Percentiles rank a stretch among this genome's conserved stretches.
Evolutionary conservation across 2,329 filamentous ascomycete genomes (phyloP).

Genomic region (Ophiocordyceps robertsii): DNA sequence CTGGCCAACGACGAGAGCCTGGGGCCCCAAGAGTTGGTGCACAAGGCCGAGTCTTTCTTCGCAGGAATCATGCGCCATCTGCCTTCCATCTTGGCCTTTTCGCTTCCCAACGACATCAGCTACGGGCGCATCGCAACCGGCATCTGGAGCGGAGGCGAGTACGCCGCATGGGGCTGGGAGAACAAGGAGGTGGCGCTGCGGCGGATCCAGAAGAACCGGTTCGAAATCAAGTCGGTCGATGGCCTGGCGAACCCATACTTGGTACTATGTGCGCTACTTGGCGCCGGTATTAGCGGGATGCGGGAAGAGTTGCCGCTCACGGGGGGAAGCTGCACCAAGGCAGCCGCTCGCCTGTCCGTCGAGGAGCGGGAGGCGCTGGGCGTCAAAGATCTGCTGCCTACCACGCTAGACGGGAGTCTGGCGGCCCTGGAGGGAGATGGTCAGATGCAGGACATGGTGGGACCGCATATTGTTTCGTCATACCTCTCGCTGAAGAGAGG

Average conservation of each 20-base stretch:
- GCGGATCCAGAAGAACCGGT: conserved; percentile 52
- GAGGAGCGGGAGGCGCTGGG: no score
- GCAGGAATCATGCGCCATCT: conserved; percentile 57
- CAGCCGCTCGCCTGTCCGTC: no score
- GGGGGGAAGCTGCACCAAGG: no score
- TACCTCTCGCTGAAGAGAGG: no score
- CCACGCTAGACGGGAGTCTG: no score
- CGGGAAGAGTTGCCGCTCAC: no score
- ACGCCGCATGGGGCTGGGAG: conserved; percentile 70
- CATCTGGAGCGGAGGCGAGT: conserved; percentile 66
- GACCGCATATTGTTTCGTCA: no score
- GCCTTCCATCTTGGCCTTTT: conserved; percentile 53
- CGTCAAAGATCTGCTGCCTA: no score
- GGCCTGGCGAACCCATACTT: conserved; percentile 70
- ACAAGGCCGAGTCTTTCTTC: conserved; percentile 38
- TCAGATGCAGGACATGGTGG: no score
- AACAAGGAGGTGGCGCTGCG: conserved; percentile 66
- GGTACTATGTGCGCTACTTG: conserved; percentile 22
- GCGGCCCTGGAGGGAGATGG: no score
- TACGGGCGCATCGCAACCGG: conserved; percentile 57
- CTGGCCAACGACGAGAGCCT: no score
- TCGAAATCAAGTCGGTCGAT: conserved; percentile 70
- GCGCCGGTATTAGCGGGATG: conserved; percentile 16
- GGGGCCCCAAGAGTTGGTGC: no score
- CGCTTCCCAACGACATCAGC: conserved; percentile 49